Percentiles rank a stretch among this genome's conserved stretches.
Evolutionary conservation across 345 rosid genomes (phyloP).

Genomic region (Aquilaria sinensis): DNA sequence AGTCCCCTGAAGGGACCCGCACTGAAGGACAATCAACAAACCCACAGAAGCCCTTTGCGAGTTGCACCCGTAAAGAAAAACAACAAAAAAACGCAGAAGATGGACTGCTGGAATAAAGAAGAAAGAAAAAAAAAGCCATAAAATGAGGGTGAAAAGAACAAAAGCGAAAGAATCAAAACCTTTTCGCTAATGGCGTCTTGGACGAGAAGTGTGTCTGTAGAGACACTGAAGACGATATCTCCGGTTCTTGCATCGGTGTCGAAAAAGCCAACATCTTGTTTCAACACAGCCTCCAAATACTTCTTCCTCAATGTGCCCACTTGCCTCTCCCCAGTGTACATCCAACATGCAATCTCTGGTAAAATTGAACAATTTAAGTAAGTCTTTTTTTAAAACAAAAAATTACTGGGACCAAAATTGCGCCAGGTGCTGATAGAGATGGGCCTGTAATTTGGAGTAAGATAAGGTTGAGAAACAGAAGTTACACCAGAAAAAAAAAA

Average conservation of each 20-base stretch:
- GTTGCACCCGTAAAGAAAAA: slow-evolving; percentile 11
- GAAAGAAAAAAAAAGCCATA: background rate
- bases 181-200: slow-evolving; percentile 99
- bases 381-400: background rate
- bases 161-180: slow-evolving; percentile 29
- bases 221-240: slow-evolving; percentile 95
- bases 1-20: slow-evolving; percentile 36
- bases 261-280: slow-evolving; percentile 97
- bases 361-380: background rate
- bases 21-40: slow-evolving; percentile 17
- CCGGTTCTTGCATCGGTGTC: slow-evolving; percentile 99
- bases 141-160: background rate
- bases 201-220: slow-evolving; percentile 96
- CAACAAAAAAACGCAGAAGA: slow-evolving; percentile 10
- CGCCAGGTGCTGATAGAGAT: slow-evolving; percentile 24
- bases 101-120: background rate
- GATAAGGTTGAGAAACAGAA: slow-evolving; percentile 2
- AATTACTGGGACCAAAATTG: background rate
- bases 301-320: slow-evolving; percentile 87
- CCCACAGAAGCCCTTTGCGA: slow-evolving; percentile 17
- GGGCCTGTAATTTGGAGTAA: background rate
- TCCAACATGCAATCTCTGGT: slow-evolving; percentile 97
- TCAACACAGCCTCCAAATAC: slow-evolving; percentile 89
- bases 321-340: slow-evolving; percentile 98
- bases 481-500: background rate